Evolutionary conservation across 805 yeast genomes (phyloP), one percentile per base, ranked within the genome.

Genomic region (Candida succiphila): DNA sequence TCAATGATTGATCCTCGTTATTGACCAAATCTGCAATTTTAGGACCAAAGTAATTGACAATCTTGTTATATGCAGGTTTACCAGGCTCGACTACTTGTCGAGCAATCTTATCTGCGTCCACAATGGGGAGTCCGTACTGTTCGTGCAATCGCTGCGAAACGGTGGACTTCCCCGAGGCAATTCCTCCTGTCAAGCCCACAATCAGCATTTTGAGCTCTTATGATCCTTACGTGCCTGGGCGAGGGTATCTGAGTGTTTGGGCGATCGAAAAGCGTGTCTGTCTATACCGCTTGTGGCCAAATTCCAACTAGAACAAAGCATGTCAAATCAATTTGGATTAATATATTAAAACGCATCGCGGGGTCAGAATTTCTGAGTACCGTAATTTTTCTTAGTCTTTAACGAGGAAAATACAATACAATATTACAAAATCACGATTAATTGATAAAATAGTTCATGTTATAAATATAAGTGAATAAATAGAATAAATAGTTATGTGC

Each of bases 101-200:
- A 0, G 98, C 97, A 29, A 94, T 79, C 32, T 72, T 54, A 54
- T 92, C 99, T 1, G 98, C 97, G 60, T 92, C 98, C 1, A 92
- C 67, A 1, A 92, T 56, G 0, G 80, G 67, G 5, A 82, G 38
- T 2, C 62, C 49, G 47, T 77, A 67, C 9, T 72, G 57, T 8
- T 72, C 69, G 4, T 54, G 40, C 9, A 92, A 58, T 24, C 70
- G 54, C 14, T 59, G 49, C 0, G 96, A 84, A 0, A 84, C 96
- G 0, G 97, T 89, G 15, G 95, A 80, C 49, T 92, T 92, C 3
- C 99, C 99, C n/a, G 92, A 71, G 5, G 96, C 95, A 32, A 92
- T 92, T 2, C 96, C 96, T 2, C 99, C 99, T 0, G 98, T 92
- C n/a, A 92, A 69, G 1, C 99, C 99, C 5, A 92, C 70, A 22